Base-by-base conservation (phyloP, 495 filamentous ascomycete species). In the Lasiosphaeria miniovina region DNA sequence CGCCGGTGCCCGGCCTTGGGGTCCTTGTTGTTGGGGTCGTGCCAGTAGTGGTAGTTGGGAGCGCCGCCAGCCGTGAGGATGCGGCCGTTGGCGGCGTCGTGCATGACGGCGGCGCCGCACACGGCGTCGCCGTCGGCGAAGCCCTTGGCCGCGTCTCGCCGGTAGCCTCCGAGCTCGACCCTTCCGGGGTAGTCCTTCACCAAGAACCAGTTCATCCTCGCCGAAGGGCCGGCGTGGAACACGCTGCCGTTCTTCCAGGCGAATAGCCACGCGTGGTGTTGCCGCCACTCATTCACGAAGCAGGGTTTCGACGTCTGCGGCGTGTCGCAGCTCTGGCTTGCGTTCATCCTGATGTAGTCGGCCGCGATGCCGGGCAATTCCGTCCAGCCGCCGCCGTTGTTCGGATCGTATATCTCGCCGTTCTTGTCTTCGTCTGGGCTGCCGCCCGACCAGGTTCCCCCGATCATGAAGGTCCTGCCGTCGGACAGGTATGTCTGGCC, bases 1-100 rank as follows among this genome's bases (percentile, higher is more conserved):
- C 50, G 32, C 24, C 55, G 55, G 43, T 49, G 9, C 10, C 38
- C 38, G 6, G 6, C 12, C 38, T 32, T 17, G 5, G n/a, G n/a
- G n/a, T 48, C 15, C 31, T 24, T 33, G 17, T 49, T 9, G 10
- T 35, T 33, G 9, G 41, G 6, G 9, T 49, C 35, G 4, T 40
- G 4, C 46, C 46, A 51, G 6, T 41, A 51, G 15, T 58, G 55
- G 46, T 51, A 58, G 48, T 58, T 52, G 34, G 55, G 46, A 6
- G 55, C 55, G 48, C 55, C 55, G 48, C 90, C 89, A 0, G 87
- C 90, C 4, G 86, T 79, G 48, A 93, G 80, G 59, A 91, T 76
- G n/a, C 78, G 73, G 54, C 84, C 77, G 24, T 67, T 68, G 17
- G 65, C 66, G 40, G 83, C 75, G 52, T 82, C 80, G 53, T 91